Conservation (phyloP, 768 basidiomycete species). For the Xerocomellus chrysenteron region DNA sequence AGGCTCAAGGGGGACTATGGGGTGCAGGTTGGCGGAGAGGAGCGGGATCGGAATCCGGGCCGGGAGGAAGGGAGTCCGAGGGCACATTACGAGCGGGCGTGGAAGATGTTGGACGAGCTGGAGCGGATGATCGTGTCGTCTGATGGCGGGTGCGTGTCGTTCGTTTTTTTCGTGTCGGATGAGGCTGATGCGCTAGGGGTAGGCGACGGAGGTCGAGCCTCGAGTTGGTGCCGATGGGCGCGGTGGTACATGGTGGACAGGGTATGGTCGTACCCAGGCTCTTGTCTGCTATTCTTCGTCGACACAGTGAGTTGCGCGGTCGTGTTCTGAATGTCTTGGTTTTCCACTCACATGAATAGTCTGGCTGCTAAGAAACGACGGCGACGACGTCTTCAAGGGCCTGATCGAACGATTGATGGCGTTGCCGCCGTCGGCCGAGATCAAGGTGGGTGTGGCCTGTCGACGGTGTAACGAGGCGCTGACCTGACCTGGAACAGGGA, state of each 20-base stretch:
- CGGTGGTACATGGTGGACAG: slow-evolving; percentile 26
- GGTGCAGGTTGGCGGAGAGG: slow-evolving; percentile 34
- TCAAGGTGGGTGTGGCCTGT: slow-evolving; percentile 45
- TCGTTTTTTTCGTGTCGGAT: too few relatives aligned
- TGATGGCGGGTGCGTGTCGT: slow-evolving; percentile 48
- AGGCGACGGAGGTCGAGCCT: slow-evolving; percentile 49
- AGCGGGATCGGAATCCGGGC: not conserved
- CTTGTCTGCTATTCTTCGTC: slow-evolving; percentile 59
- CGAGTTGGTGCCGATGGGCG: slow-evolving; percentile 25
- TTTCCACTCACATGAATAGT: slow-evolving; percentile 38
- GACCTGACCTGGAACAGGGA: slow-evolving; percentile 44
- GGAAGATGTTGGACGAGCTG: slow-evolving; percentile 60
- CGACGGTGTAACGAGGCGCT: not conserved
- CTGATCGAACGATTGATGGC: slow-evolving; percentile 59
- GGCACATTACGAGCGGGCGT: slow-evolving; percentile 54
- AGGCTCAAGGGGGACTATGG: slow-evolving; percentile 57
- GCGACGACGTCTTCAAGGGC: slow-evolving; percentile 47
- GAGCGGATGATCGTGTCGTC: slow-evolving; percentile 52
- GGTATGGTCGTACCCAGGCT: slow-evolving; percentile 62
- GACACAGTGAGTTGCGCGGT: slow-evolving; percentile 54
- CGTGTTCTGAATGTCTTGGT: slow-evolving; percentile 6
- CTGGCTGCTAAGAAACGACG: slow-evolving; percentile 63
- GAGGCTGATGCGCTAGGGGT: not conserved
- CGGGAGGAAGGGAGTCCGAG: slow-evolving; percentile 42
- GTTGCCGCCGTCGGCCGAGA: slow-evolving; percentile 54